These are phyloP conservation scores for Allium fistulosum DNA, from an alignment of 106 monocot genomes.

Conservation along the genomic window DNA sequence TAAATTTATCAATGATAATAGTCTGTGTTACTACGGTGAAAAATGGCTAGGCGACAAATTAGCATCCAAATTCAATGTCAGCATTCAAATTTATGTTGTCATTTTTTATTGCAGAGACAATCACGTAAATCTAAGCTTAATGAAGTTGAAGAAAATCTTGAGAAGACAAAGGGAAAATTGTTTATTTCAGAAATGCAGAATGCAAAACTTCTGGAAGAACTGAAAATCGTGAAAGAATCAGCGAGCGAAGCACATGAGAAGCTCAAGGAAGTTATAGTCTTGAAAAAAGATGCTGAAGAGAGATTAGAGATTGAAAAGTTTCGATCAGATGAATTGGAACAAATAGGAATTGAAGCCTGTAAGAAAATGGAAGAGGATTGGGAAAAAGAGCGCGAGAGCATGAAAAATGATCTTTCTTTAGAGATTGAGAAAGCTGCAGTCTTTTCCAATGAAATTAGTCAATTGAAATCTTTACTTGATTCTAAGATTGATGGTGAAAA, in stretches of 20 bases:
- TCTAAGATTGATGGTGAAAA: constrained; percentile 32
- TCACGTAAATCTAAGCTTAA: constrained; percentile 17
- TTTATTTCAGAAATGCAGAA: constrained; percentile 37
- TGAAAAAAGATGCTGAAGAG: constrained; percentile 52
- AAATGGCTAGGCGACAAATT: not conserved
- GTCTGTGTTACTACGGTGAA: not conserved
- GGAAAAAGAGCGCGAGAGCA: constrained; percentile 25
- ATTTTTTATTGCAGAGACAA: constrained; percentile 21
- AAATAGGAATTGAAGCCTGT: constrained; percentile 38
- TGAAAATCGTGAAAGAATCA: constrained; percentile 46
- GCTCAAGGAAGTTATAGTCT: constrained; percentile 36
- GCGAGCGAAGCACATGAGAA: constrained; percentile 39
- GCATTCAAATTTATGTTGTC: constrained; percentile 1
- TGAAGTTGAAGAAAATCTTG: constrained; percentile 40
- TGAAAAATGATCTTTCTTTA: constrained; percentile 34
- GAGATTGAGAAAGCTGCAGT: constrained; percentile 25
- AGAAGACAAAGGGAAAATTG: constrained; percentile 48
- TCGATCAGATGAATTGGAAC: constrained; percentile 50
- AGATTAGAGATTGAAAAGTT: constrained; percentile 40
- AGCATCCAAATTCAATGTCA: not conserved
- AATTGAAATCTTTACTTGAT: constrained; percentile 41
- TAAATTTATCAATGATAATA: not conserved
- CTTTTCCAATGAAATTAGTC: constrained; percentile 25
- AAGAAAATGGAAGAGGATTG: constrained; percentile 40
- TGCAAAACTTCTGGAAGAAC: constrained; percentile 33